Conservation (phyloP, 2,329 filamentous ascomycete species). For the Herpotrichia juniperi region DNA sequence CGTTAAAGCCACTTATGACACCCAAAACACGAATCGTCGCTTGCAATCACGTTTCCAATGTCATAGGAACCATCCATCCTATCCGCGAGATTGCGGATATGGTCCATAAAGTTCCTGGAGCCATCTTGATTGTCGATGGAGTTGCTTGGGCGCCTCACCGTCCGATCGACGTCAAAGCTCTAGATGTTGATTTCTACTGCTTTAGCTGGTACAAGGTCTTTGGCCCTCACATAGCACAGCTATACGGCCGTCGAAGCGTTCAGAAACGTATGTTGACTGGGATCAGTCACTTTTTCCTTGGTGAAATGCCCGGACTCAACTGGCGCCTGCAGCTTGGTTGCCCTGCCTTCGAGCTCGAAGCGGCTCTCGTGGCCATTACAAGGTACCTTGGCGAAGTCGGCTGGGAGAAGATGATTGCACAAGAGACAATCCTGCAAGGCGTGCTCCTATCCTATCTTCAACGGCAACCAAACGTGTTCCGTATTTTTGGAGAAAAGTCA, state of each 20-base stretch:
- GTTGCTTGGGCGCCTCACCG: slow-evolving; percentile 76
- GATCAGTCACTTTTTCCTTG: slow-evolving; percentile 68
- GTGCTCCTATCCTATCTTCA: background rate
- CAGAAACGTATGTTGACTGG: slow-evolving; percentile 61
- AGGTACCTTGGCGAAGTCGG: slow-evolving; percentile 51
- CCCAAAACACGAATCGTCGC: slow-evolving; percentile 4
- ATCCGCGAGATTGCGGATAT: background rate
- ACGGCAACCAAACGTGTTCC: background rate
- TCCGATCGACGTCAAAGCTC: slow-evolving; percentile 65
- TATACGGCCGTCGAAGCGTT: slow-evolving; percentile 65
- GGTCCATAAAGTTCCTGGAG: slow-evolving; percentile 46
- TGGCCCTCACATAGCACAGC: slow-evolving; percentile 71
- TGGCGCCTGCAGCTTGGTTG: slow-evolving; percentile 66
- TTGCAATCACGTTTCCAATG: slow-evolving; percentile 5
- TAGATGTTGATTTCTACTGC: slow-evolving; percentile 72
- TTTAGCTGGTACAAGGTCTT: slow-evolving; percentile 79
- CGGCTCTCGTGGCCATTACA: slow-evolving; percentile 63
- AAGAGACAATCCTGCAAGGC: slow-evolving; percentile 54
- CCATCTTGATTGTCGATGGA: slow-evolving; percentile 71
- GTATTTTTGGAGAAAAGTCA: slow-evolving; percentile 52
- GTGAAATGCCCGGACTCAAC: slow-evolving; percentile 62
- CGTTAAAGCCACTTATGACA: background rate
- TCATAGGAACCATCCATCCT: slow-evolving; percentile 1
- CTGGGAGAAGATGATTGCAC: slow-evolving; percentile 49
- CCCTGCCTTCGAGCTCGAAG: slow-evolving; percentile 70